These are phyloP conservation scores for Rutstroemia sp. DNA, from an alignment of 2,329 filamentous ascomycete genomes.

Conservation along the genomic window DNA sequence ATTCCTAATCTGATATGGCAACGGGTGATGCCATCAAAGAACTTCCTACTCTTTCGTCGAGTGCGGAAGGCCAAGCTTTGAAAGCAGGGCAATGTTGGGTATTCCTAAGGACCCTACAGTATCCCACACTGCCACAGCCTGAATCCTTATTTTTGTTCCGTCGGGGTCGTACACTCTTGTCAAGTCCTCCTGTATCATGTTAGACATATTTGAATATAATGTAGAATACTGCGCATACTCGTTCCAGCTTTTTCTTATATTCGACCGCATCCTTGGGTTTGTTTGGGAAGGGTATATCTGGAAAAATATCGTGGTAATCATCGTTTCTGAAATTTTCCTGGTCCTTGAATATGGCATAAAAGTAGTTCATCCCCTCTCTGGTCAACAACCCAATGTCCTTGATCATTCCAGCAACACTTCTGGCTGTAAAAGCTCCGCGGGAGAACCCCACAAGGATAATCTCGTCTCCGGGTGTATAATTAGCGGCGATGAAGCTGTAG, in stretches of 20 bases:
- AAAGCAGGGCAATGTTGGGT: conserved; percentile 34
- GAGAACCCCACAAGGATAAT: conserved; percentile 36
- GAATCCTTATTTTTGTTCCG: conserved; percentile 33
- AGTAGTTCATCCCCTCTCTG: conserved; percentile 35
- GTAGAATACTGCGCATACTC: conserved; percentile 18
- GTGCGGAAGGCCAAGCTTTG: conserved; percentile 30
- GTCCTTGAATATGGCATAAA: conserved; percentile 36
- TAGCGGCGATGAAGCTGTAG: conserved; percentile 38
- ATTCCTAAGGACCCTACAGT: conserved; percentile 34
- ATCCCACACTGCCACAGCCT: conserved; percentile 43
- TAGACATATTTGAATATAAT: neutral
- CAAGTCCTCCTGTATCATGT: conserved; percentile 23
- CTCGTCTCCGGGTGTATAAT: conserved; percentile 34
- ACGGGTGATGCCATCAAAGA: neutral
- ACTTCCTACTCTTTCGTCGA: conserved; percentile 25
- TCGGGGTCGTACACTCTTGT: conserved; percentile 33
- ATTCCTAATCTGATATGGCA: neutral
- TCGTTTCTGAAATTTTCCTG: conserved; percentile 28
- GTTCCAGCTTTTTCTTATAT: conserved; percentile 34
- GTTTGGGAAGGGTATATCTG: conserved; percentile 23
- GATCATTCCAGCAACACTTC: conserved; percentile 32
- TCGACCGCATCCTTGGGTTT: conserved; percentile 20
- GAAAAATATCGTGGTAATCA: conserved; percentile 30
- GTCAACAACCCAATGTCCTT: conserved; percentile 32
- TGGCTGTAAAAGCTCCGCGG: conserved; percentile 35